phyloP scores from a whole-genome alignment of 2,329 filamentous ascomycete species.

The Myriosclerotinia duriaeana region DNA sequence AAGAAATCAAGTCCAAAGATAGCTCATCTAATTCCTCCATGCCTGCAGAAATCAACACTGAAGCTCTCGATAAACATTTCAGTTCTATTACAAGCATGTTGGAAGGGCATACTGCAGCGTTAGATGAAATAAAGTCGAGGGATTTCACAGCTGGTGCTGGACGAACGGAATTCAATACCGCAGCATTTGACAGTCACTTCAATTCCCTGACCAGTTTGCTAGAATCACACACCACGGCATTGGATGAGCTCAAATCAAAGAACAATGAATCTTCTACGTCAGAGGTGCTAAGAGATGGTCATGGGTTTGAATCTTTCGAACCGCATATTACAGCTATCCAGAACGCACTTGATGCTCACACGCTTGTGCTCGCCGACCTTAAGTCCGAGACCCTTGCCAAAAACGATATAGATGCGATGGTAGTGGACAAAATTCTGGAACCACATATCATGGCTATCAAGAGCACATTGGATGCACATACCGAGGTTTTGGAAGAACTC shows the following conservation, averaged over 20 bases:
- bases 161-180: background rate
- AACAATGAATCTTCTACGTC: background rate
- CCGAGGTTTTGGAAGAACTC: conserved; percentile 29
- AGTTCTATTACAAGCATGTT: conserved; percentile 23
- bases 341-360: conserved; percentile 30
- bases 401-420: conserved; percentile 4
- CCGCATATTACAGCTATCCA: conserved; percentile 32
- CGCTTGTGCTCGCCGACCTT: conserved; percentile 29
- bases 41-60: background rate
- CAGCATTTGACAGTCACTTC: conserved; percentile 23
- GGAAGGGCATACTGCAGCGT: conserved; percentile 23
- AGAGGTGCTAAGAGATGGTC: background rate
- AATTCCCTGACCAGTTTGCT: conserved; percentile 25
- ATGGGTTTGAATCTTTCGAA: conserved; percentile 27
- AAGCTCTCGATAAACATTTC: conserved; percentile 22
- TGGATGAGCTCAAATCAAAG: conserved; percentile 20
- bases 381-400: conserved; percentile 16
- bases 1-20: conserved; percentile 28
- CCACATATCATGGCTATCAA: conserved; percentile 27
- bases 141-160: background rate
- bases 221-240: conserved; percentile 22
- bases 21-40: conserved; percentile 3
- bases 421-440: conserved; percentile 5
- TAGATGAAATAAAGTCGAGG: conserved; percentile 30
- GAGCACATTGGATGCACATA: conserved; percentile 27